Base-by-base conservation (phyloP, 495 filamentous ascomycete species). In the Pseudevernia furfuracea region DNA sequence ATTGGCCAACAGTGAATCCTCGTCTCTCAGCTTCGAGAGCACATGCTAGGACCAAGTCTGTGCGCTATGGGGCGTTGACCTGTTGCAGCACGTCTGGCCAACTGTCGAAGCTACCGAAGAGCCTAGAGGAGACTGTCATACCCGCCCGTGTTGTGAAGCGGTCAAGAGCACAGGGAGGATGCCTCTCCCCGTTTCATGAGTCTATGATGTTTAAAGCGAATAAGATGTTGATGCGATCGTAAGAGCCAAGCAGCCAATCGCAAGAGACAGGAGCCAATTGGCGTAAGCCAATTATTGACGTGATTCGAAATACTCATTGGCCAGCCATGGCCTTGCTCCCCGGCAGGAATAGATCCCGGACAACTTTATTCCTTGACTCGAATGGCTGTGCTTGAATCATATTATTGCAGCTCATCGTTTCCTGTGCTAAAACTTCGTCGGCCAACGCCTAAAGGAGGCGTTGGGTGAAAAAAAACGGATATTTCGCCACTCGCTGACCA, bases 401-500 rank as follows among this genome's bases (percentile, higher is more conserved):
- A 11, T 34, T 32, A 11, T 34, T 34, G 30, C 30, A 55, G 8
- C 28, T 34, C 57, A 17, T 59, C 37, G 19, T 1, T 28, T 4
- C 23, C 8, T 41, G 15, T 41, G 21, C 14, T 11, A 8, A 39
- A 0, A 37, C 0, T 2, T 36, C 12, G 11, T 59, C 39, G 57
- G 36, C 57, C 36, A 3, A 28, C 11, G 8, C n/a, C 30, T 12
- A 34, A 34, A 55, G 39, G 17, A 43, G 28, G 12, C 36, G 36
- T 21, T 41, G 11, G 3, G 39, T 1, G 23, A 59, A 32, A 59
- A 59, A 59, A 30, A 52, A 32, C 25, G 55, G 23, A 66, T 37
- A 32, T 21, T 66, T 56, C 41, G 49, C 61, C 48, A 63, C 61
- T 25, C 28, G 58, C 21, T 48, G 44, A 34, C 65, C 49, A 66